Percentiles rank a stretch among this genome's conserved stretches.
phyloP scores from a whole-genome alignment of 331 rosid genomes.

The Cydonia oblonga region DNA sequence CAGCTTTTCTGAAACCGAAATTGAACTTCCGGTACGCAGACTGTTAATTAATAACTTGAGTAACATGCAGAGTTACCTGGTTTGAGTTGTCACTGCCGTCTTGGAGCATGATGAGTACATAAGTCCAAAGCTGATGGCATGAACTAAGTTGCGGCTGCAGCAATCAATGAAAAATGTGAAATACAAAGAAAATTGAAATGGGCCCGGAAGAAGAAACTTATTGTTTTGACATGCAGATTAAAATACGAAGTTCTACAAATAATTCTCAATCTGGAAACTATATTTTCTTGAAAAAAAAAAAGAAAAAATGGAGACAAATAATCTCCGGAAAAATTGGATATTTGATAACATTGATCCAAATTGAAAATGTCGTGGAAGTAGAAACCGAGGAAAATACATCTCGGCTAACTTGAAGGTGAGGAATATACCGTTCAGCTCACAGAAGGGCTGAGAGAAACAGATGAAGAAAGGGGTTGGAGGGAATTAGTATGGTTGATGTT shows the following conservation, averaged over 20 bases:
- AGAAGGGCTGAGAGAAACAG: not conserved
- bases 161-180: not conserved
- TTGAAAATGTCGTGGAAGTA: no score
- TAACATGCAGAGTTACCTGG: not conserved
- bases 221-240: not conserved
- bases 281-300: not conserved
- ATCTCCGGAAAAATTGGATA: not conserved
- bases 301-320: no score
- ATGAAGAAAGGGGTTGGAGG: not conserved
- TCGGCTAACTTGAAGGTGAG: no score
- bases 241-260: not conserved
- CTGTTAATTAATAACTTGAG: not conserved
- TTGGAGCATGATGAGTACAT: not conserved
- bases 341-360: no score
- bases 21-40: not conserved
- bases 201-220: not conserved
- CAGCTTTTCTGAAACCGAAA: not conserved
- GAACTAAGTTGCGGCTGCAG: not conserved
- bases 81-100: not conserved
- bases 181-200: not conserved
- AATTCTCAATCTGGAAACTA: not conserved
- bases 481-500: not conserved
- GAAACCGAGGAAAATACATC: no score
- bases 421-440: not conserved
- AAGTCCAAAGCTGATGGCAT: not conserved